Evolutionary conservation across 2,329 filamentous ascomycete genomes (phyloP), one percentile per base, ranked within the genome.

Genomic region (Fusarium zealandicum): DNA sequence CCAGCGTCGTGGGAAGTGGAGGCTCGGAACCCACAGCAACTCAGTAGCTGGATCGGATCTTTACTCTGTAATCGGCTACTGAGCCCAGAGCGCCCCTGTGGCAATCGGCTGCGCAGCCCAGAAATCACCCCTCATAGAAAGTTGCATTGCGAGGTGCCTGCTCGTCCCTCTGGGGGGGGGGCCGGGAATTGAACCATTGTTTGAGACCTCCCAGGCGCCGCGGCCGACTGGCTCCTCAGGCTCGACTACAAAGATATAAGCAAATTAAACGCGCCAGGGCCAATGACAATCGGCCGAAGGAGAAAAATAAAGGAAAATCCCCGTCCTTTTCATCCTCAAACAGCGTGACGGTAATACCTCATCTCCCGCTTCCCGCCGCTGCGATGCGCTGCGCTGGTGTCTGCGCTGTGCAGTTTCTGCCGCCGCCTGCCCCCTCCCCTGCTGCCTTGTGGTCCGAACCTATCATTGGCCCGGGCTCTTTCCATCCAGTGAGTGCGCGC

Each of bases 41-140:
- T 56, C 58, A 39, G 59, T 61, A 65, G 65, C 49, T 53, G 63
- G 65, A 67, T 67, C 65, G 65, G 54, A 61, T 61, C 65, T 68
- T 68, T 67, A 46, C 59, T 61, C 47, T 61, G 56, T 32, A 46
- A 67, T 67, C 65, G 65, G 47, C 27, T 55, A 51, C 50, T 43
- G 44, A 59, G 54, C 49, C 52, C 44, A 51, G 42, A 40, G 45
- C 31, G 49, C 46, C 17, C 45, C 20, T 57, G 47, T 45, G 49
- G 43, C 46, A 61, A 67, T 67, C 58, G 58, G 54, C 50, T 61
- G 51, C 33, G 50, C 51, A 54, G 47, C 53, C 51, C 51, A 63
- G n/a, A 60, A 60, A 57, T 48, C 41, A 49, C 39, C 39, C 52
- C 50, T 66, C 54, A 59, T 59, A 51, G 55, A 62, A 51, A 60